A percentile compares a stretch with the other conserved stretches of the same genome.
Evolutionary conservation across 2,329 filamentous ascomycete genomes (phyloP).

Genomic region (Pseudomassariella vexata): DNA sequence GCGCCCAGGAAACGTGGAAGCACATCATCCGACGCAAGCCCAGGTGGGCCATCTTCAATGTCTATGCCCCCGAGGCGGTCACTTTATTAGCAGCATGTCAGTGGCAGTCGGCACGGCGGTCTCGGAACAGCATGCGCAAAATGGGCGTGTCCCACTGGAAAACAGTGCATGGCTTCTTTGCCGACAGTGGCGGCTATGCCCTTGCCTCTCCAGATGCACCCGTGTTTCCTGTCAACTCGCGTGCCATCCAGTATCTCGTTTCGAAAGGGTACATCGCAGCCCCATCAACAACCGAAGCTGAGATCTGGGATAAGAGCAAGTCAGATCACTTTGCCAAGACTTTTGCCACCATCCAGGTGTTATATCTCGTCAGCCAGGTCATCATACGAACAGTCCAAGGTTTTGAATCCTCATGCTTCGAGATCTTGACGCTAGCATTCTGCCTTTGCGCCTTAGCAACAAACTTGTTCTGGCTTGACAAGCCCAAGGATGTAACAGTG

Average conservation of each 20-base stretch:
- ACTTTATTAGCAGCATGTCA: slow-evolving; percentile 3
- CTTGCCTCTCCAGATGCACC: slow-evolving; percentile 5
- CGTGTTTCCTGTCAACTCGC: slow-evolving; percentile 9
- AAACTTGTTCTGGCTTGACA: slow-evolving; percentile 11
- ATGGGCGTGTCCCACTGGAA: slow-evolving; percentile 4
- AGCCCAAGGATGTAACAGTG: slow-evolving; percentile 9
- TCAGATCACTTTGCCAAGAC: slow-evolving; percentile 7
- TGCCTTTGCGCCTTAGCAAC: slow-evolving; percentile 8
- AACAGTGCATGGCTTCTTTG: too few relatives aligned
- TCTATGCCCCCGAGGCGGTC: slow-evolving; percentile 3
- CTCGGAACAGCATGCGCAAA: neutral
- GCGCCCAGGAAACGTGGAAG: neutral
- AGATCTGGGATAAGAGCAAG: slow-evolving; percentile 8
- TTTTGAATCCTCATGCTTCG: slow-evolving; percentile 8
- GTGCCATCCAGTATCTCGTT: slow-evolving; percentile 7
- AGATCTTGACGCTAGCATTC: slow-evolving; percentile 11
- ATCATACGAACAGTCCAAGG: neutral
- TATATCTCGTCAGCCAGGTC: slow-evolving; percentile 4
- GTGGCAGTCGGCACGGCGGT: slow-evolving; percentile 1
- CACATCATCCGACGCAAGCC: neutral
- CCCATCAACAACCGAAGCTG: neutral
- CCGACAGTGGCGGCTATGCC: too few relatives aligned
- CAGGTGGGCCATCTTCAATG: slow-evolving; percentile 3
- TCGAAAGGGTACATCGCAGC: slow-evolving; percentile 3
- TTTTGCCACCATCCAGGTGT: slow-evolving; percentile 2